Conservation (phyloP, 1,284 basidiomycete species). For the Sanguinoderma infundibulare region DNA sequence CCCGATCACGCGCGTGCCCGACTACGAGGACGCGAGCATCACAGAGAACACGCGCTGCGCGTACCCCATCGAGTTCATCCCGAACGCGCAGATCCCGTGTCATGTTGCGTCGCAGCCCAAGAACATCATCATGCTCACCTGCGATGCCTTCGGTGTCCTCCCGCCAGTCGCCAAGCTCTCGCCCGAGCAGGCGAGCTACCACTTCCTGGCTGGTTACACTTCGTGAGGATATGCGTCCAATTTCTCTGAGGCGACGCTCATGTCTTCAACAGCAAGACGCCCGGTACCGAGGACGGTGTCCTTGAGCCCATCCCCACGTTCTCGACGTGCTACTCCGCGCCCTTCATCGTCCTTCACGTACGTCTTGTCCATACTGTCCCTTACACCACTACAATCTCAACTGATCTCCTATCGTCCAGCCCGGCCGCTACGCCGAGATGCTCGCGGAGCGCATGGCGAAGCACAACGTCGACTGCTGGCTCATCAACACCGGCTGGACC, state of each 20-base stretch:
- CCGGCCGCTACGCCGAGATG: slow-evolving; percentile 96
- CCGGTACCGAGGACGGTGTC: slow-evolving; percentile 98
- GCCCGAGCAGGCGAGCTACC: slow-evolving; percentile 96
- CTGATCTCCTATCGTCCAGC: slow-evolving; percentile 58
- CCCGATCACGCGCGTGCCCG: slow-evolving; percentile 83
- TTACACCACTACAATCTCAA: slow-evolving; percentile 4
- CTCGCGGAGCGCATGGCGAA: slow-evolving; percentile 93
- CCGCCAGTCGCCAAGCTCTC: slow-evolving; percentile 95
- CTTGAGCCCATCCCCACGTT: slow-evolving; percentile 99
- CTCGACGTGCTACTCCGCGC: slow-evolving; percentile 98
- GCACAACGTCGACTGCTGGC: slow-evolving; percentile 94
- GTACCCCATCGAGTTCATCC: slow-evolving; percentile 97
- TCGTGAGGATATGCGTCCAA: slow-evolving; percentile 55
- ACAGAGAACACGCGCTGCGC: slow-evolving; percentile 99
- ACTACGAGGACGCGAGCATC: slow-evolving; percentile 97
- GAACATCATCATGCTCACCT: slow-evolving; percentile 98
- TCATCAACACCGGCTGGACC: slow-evolving; percentile 99
- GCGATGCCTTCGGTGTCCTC: slow-evolving; percentile 98
- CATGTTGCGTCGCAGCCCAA: slow-evolving; percentile 83
- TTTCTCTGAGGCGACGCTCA: not conserved
- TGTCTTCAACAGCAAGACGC: slow-evolving; percentile 70
- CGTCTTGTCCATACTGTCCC: slow-evolving; percentile 28
- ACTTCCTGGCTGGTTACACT: slow-evolving; percentile 97
- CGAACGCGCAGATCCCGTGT: slow-evolving; percentile 95
- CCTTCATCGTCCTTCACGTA: slow-evolving; percentile 97